These are phyloP conservation scores for Kitagawia praeruptora DNA, from an alignment of 129 eudicot species.

Conservation along the genomic window DNA sequence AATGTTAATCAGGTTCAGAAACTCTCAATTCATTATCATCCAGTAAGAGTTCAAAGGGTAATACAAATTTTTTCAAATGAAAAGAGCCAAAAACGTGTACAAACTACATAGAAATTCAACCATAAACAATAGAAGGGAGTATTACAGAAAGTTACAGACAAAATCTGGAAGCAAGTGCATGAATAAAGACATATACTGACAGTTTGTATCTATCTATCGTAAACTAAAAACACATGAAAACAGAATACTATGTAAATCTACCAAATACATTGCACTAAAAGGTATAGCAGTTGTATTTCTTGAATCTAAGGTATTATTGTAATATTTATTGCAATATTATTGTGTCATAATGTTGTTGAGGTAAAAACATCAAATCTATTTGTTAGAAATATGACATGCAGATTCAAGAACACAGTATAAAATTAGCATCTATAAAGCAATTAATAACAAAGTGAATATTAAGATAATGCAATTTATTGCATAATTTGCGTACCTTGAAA, in stretches of 20 bases:
- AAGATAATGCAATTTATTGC: neutral
- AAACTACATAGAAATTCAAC: neutral
- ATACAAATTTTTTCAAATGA: neutral
- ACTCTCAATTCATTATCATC: neutral
- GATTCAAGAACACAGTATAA: neutral
- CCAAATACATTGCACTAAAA: neutral
- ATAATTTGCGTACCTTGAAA: constrained; percentile 35
- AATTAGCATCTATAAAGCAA: neutral
- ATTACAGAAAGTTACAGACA: neutral
- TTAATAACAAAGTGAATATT: neutral
- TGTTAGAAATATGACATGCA: neutral
- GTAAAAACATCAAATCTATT: neutral
- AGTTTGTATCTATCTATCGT: neutral
- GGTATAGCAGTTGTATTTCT: neutral
- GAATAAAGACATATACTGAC: neutral
- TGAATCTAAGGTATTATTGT: neutral
- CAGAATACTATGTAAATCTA: neutral
- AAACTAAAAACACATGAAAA: neutral
- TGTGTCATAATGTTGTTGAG: neutral
- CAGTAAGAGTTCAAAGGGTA: neutral
- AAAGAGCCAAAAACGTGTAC: neutral
- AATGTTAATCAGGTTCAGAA: neutral
- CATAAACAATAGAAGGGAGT: neutral
- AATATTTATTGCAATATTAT: neutral
- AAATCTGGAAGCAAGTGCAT: neutral